phyloP scores from a whole-genome alignment of 2,329 filamentous ascomycete species.

The Fusarium neocosmosporiellum region DNA sequence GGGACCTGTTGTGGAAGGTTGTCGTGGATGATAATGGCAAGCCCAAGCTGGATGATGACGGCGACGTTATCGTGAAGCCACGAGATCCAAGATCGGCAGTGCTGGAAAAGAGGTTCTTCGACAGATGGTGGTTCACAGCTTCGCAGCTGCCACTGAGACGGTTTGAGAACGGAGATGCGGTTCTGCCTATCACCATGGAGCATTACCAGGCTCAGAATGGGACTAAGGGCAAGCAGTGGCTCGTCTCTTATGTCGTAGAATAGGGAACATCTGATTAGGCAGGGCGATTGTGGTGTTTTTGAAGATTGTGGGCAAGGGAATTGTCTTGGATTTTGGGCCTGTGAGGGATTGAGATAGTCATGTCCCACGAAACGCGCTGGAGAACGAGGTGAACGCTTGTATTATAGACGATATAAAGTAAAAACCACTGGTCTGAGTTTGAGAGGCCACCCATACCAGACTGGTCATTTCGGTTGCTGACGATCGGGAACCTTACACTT shows the following conservation, averaged over 20 bases:
- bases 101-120: conserved; percentile 41
- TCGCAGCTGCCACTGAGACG: conserved; percentile 35
- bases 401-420: background rate
- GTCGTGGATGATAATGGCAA: background rate
- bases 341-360: background rate
- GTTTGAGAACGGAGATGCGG: conserved; percentile 25
- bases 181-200: conserved; percentile 22
- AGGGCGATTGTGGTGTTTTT: too few species aligned
- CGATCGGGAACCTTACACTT: background rate
- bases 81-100: conserved; percentile 1
- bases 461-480: background rate
- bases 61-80: background rate
- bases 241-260: background rate
- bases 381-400: background rate
- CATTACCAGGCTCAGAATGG: conserved; percentile 9
- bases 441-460: background rate
- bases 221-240: conserved; percentile 8
- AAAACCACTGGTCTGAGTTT: background rate
- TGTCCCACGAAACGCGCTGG: background rate
- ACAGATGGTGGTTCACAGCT: conserved; percentile 37
- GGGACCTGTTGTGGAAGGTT: conserved; percentile 11
- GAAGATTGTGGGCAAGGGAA: too few species aligned
- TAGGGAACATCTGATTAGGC: too few species aligned
- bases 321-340: background rate
- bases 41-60: background rate